Evolutionary conservation across 345 rosid species (phyloP).

Genomic region (Boechera divaricarpa): DNA sequence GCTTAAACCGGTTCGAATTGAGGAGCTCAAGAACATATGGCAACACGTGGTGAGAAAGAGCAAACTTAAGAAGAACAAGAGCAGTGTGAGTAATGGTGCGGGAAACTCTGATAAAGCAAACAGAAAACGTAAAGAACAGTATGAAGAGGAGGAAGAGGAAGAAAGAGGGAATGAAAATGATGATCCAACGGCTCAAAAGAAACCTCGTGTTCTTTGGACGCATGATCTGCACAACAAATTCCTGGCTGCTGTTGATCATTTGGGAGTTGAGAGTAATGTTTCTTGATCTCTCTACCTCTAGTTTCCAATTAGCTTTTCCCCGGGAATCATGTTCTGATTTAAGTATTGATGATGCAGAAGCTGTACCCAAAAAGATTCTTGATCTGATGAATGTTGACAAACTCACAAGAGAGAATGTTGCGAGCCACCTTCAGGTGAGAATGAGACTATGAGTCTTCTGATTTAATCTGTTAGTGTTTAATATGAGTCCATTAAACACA

Average conservation of each 20-base stretch:
- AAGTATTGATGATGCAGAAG: constrained; percentile 60
- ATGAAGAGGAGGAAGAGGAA: constrained; percentile 55
- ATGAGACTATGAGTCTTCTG: constrained; percentile 1
- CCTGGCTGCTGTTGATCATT: constrained; percentile 71
- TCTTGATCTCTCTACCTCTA: constrained; percentile 20
- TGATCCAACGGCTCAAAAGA: constrained; percentile 73
- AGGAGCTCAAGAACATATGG: constrained; percentile 95
- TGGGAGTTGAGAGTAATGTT: constrained; percentile 81
- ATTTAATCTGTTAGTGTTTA: not conserved
- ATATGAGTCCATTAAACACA: not conserved
- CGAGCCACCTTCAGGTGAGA: constrained; percentile 89
- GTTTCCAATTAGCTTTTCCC: not conserved
- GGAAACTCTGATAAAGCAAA: constrained; percentile 52
- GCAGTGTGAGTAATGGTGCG: constrained; percentile 42
- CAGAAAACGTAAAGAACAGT: constrained; percentile 75
- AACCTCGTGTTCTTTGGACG: constrained; percentile 90
- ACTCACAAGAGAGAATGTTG: constrained; percentile 89
- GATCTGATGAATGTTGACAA: constrained; percentile 88
- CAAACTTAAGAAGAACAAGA: constrained; percentile 60
- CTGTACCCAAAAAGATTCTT: constrained; percentile 94
- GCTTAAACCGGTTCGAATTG: constrained; percentile 83
- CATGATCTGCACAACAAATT: constrained; percentile 78
- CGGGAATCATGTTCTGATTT: constrained; percentile 5
- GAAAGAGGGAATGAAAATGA: constrained; percentile 65
- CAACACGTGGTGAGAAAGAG: constrained; percentile 88